A percentile compares a stretch with the other conserved stretches of the same genome.
These are phyloP conservation scores for Cylindrotheca closterium DNA, from an alignment of 108 stramenopile genomes.

Conservation along the genomic window DNA sequence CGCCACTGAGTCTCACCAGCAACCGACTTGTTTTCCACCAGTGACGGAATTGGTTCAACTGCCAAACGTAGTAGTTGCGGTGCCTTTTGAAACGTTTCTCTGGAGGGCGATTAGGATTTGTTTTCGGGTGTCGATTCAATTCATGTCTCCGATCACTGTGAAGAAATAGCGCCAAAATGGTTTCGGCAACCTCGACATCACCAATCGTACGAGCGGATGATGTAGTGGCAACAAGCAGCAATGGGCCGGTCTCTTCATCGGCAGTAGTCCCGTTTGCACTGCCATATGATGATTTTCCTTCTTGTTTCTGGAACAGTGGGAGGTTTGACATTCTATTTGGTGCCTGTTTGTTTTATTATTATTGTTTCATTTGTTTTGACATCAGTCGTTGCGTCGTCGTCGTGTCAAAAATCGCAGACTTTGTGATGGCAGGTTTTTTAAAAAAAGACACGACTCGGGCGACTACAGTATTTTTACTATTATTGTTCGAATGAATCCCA, in stretches of 20 bases:
- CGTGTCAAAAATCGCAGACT: too few species aligned
- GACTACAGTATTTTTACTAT: too few species aligned
- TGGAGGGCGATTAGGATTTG: conserved; percentile 33
- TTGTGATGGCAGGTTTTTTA: too few species aligned
- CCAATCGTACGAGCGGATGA: neutral
- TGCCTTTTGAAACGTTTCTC: conserved; percentile 37
- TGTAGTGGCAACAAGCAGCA: neutral
- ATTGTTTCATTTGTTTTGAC: too few species aligned
- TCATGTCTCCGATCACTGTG: conserved; percentile 12
- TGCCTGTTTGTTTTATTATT: too few species aligned
- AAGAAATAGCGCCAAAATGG: conserved; percentile 20
- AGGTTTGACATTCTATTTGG: conserved; percentile 6
- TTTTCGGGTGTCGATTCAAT: conserved; percentile 29
- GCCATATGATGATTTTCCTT: conserved; percentile 1
- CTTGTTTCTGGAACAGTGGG: neutral
- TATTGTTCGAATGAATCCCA: too few species aligned
- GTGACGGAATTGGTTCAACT: conserved; percentile 54
- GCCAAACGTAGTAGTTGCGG: conserved; percentile 31
- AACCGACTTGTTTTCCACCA: conserved; percentile 84
- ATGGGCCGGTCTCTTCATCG: neutral
- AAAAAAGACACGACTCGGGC: too few species aligned
- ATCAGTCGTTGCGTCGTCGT: too few species aligned
- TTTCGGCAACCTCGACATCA: conserved; percentile 10
- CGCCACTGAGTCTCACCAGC: conserved; percentile 54
- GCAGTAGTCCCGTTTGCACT: neutral